Percentiles rank a stretch among this genome's conserved stretches.
Conservation (phyloP, 2,329 filamentous ascomycete species). For the Ophiostoma ips region DNA sequence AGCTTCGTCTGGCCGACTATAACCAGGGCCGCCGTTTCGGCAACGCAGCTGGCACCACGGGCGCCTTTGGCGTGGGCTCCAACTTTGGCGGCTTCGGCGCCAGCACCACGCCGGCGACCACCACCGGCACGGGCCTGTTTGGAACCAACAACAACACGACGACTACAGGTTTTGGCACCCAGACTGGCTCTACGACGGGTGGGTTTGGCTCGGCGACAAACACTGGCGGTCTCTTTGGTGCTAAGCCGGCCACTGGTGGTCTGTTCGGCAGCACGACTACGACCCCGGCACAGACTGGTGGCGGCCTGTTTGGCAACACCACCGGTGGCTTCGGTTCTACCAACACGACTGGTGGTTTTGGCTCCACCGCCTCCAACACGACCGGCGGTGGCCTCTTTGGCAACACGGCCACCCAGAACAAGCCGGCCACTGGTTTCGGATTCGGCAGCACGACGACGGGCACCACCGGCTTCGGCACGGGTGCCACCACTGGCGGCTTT, state of each 20-base stretch:
- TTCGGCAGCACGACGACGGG: constrained; percentile 16
- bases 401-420: constrained; percentile 11
- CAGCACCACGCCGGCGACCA: constrained; percentile 23
- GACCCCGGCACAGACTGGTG: constrained; percentile 17
- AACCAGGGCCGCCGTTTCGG: constrained; percentile 72
- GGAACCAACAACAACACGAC: constrained; percentile 24
- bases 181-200: background rate
- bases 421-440: constrained; percentile 17
- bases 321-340: constrained; percentile 21
- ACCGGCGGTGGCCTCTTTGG: constrained; percentile 26
- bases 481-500: constrained; percentile 17
- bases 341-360: background rate
- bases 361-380: constrained; percentile 14
- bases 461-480: constrained; percentile 30
- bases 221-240: background rate
- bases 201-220: constrained; percentile 1
- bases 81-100: constrained; percentile 37
- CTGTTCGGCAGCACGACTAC: constrained; percentile 15
- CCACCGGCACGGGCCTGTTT: constrained; percentile 25
- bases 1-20: constrained; percentile 75
- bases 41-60: constrained; percentile 61
- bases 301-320: constrained; percentile 26
- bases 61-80: constrained; percentile 60
- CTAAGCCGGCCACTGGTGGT: constrained; percentile 17
- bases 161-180: constrained; percentile 21